Evolutionary conservation across 495 filamentous ascomycete genomes (phyloP), one percentile per base, ranked within the genome.

Genomic region (Massariosphaeria phaeospora): DNA sequence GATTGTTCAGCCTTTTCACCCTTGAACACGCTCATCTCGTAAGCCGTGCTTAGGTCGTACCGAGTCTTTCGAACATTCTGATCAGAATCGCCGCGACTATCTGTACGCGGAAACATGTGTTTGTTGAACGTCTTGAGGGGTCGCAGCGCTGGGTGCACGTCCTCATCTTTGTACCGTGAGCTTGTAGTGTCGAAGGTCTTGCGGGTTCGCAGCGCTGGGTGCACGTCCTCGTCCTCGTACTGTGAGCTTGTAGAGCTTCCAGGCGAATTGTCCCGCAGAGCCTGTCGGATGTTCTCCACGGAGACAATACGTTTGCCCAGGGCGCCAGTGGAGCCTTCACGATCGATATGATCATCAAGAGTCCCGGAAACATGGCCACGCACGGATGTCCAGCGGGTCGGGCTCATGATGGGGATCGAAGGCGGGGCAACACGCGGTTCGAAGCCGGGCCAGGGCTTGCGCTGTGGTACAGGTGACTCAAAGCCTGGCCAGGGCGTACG

Each of bases 51-150:
- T 8, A 8, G 6, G 2, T 40, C 38, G 4, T 40, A 23, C 17
- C 15, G 20, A 3, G 38, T 3, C 6, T 40, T 21, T 12, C 15
- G 20, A 2, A 4, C 15, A 40, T 4, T 21, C 20, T 3, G 8
- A 12, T 6, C 3, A 9, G 2, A n/a, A 3, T 5, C 18, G 11
- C 25, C 23, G 21, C n/a, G 41, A 17, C n/a, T 6, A 9, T 9
- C 5, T 3, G 25, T 4, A 21, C 52, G 52, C 15, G 47, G 55
- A 20, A 59, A 59, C 55, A 59, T 59, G 21, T 59, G 55, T 18
- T 9, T 31, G 29, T 59, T 59, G 31, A 30, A 59, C 7, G 55
- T 39, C 31, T 27, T 24, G 27, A 57, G 18, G 15, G 21, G 42
- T 21, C 20, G 23, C 11, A 29, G 13, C 11, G 31, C 34, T 5